Percentiles rank a stretch among this genome's conserved stretches.
phyloP scores from a whole-genome alignment of 257 asterid species.

The Solanum gandarillasii region DNA sequence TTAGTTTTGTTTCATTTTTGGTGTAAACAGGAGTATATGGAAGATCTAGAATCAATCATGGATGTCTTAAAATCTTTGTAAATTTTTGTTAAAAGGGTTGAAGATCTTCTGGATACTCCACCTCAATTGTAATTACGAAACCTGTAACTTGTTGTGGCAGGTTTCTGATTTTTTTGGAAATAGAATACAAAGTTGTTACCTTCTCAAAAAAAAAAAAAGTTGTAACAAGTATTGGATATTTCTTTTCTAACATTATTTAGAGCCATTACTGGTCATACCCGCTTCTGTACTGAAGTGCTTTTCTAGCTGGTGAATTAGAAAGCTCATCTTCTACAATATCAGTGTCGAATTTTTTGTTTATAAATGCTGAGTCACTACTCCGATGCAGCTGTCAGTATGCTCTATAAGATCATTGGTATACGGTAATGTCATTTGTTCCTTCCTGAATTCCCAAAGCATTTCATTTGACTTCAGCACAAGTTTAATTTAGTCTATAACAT shows the following conservation, averaged over 20 bases:
- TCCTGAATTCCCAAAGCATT: background rate
- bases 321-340: background rate
- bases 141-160: too few species aligned
- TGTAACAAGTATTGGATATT: background rate
- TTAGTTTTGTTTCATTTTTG: too few species aligned
- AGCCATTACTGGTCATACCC: background rate
- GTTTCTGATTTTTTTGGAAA: too few species aligned
- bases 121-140: too few species aligned
- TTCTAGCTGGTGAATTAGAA: background rate
- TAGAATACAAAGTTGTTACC: too few species aligned
- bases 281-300: background rate
- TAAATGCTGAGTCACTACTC: background rate
- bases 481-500: background rate
- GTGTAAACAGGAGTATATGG: too few species aligned
- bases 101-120: too few species aligned
- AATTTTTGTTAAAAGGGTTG: too few species aligned
- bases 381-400: background rate
- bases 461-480: background rate
- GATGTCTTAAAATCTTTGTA: too few species aligned
- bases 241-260: background rate
- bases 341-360: background rate
- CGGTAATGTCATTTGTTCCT: background rate
- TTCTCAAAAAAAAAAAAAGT: background rate
- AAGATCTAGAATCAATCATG: too few species aligned
- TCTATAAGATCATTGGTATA: background rate